Percentiles rank a stretch among this genome's conserved stretches.
phyloP scores from a whole-genome alignment of 2,329 filamentous ascomycete genomes.

The Mollisiaceae sp. region DNA sequence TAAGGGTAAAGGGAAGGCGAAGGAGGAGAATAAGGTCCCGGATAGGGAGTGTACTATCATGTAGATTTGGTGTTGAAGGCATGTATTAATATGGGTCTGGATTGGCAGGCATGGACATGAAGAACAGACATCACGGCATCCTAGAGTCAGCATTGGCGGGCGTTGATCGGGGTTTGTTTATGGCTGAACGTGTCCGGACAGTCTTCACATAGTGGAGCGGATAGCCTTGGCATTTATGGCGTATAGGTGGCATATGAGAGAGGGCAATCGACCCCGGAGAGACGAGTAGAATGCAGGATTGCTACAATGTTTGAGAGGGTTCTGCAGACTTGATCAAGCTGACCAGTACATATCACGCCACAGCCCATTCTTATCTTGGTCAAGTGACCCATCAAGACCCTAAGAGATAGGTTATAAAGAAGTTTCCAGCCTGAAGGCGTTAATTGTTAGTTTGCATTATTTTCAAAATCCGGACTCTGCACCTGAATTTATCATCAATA shows the following conservation, averaged over 20 bases:
- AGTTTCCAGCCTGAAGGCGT: too few species aligned
- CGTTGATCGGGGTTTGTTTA: not conserved
- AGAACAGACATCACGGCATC: not conserved
- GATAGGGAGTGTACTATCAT: constrained; percentile 57
- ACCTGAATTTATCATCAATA: too few species aligned
- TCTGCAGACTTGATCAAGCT: too few species aligned
- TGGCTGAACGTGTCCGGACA: not conserved
- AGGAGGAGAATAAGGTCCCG: constrained; percentile 41
- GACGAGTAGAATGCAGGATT: not conserved
- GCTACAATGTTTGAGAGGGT: too few species aligned
- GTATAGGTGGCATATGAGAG: constrained; percentile 2
- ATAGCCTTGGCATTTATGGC: constrained; percentile 1
- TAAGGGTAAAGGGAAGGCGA: constrained; percentile 39
- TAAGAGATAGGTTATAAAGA: too few species aligned
- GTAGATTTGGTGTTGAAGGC: constrained; percentile 40
- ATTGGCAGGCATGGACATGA: not conserved
- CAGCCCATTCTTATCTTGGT: too few species aligned
- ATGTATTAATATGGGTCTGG: constrained; percentile 17
- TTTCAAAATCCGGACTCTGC: too few species aligned
- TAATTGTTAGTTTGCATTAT: too few species aligned
- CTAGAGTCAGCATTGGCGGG: not conserved
- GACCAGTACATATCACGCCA: too few species aligned
- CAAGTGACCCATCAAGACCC: too few species aligned
- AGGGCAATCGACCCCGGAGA: not conserved
- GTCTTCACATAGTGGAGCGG: not conserved